Evolutionary conservation across 768 basidiomycete genomes (phyloP).

Genomic region (Suillus subluteus): DNA sequence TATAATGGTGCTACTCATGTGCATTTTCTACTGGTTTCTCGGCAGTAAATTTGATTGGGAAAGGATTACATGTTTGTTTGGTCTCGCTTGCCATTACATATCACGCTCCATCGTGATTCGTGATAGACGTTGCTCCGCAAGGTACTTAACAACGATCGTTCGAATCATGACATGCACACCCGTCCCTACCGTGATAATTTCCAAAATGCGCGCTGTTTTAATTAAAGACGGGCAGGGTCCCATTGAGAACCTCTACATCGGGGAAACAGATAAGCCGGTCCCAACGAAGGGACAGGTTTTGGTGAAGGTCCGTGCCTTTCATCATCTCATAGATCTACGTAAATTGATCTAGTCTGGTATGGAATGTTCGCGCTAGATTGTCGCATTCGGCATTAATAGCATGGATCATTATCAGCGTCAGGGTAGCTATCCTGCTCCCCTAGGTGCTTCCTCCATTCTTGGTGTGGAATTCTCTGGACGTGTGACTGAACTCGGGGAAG

Average conservation of each 20-base stretch:
- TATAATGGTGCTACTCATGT: too few relatives aligned
- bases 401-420: conserved; percentile 81
- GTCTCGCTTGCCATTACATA: too few relatives aligned
- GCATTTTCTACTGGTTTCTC: too few relatives aligned
- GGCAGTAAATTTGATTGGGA: too few relatives aligned
- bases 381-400: conserved; percentile 87
- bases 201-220: conserved; percentile 75
- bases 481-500: conserved; percentile 56
- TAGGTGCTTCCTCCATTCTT: conserved; percentile 73
- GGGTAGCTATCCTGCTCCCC: conserved; percentile 72
- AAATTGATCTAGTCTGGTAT: not conserved
- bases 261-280: conserved; percentile 66
- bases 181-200: conserved; percentile 12
- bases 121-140: too few relatives aligned
- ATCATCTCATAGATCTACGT: not conserved
- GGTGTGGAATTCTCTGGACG: conserved; percentile 88
- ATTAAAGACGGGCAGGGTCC: conserved; percentile 79
- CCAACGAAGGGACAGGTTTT: conserved; percentile 64
- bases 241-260: conserved; percentile 77
- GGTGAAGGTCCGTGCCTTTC: conserved; percentile 62
- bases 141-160: not conserved
- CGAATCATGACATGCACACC: not conserved
- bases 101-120: too few relatives aligned
- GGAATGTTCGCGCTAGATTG: conserved; percentile 48
- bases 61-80: too few relatives aligned